phyloP scores from a whole-genome alignment of 192 early-diverging fungal species.

The Chytriomyces sp. region DNA sequence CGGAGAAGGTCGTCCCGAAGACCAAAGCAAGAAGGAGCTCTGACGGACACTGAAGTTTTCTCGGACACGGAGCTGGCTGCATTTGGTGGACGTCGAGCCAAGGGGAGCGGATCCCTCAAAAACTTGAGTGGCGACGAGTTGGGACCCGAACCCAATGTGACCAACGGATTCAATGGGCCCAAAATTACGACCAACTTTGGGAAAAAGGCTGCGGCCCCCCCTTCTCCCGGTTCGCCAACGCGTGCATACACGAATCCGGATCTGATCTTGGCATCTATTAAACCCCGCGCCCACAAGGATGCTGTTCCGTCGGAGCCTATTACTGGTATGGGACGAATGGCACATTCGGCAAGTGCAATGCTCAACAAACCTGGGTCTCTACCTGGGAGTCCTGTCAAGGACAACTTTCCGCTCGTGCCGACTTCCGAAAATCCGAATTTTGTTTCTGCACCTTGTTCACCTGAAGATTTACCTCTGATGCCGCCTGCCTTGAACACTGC shows the following conservation, averaged over 20 bases:
- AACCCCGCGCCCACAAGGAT: constrained; percentile 15
- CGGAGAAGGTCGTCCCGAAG: not conserved
- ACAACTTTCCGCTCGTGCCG: not conserved
- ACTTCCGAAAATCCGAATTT: not conserved
- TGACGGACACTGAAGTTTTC: constrained; percentile 22
- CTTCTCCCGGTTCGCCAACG: not conserved
- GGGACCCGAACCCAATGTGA: not conserved
- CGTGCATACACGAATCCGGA: not conserved
- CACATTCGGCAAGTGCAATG: not conserved
- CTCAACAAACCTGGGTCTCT: not conserved
- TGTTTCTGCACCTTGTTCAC: not conserved
- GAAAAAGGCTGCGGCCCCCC: not conserved
- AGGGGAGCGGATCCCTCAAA: not conserved
- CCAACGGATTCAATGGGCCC: too few species aligned
- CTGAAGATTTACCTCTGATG: not conserved
- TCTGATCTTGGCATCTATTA: constrained; percentile 2
- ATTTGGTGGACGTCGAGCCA: not conserved
- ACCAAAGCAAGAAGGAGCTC: not conserved
- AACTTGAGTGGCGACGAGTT: not conserved
- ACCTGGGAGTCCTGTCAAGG: not conserved
- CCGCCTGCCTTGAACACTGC: not conserved
- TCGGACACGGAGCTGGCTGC: constrained; percentile 14
- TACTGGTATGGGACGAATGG: not conserved
- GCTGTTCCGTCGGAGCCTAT: constrained; percentile 21
- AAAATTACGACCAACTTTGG: too few species aligned